Base-by-base conservation (phyloP, 108 stramenopile genomes). In the Cyclotella distinguenda region DNA sequence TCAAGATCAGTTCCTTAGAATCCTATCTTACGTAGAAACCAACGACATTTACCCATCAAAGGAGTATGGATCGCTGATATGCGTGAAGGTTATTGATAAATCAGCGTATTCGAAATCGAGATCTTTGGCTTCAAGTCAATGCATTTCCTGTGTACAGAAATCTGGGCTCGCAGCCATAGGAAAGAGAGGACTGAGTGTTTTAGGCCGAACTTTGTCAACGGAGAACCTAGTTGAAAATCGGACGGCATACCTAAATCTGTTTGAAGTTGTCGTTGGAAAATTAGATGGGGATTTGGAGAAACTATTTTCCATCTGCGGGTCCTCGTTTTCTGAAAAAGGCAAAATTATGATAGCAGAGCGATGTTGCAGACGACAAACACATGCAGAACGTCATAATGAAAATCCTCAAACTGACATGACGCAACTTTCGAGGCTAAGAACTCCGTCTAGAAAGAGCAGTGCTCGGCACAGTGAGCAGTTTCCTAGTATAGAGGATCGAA, bases 201-300 rank as follows among this genome's bases (percentile, higher is more conserved):
- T 74, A 19, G 83, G 82, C 6, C 86, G 76, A 72, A 67, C 87
- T 6, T 63, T 95, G 6, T 79, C 83, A 19, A 85, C 76, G 9
- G 94, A 92, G 62, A 89, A 74, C 28, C 59, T 92, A 4, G 62
- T 83, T 8, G 94, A 95, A 23, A 86, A 84, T 47, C 59, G 83
- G 39, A 61, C 43, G n/a, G 79, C 81, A 12, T 79, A 81, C 53
- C 68, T 92, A n/a, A 84, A 86, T 47, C 64, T 95, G 26, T 77
- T 93, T 52, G 81, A 81, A n/a, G 36, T 54, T 6, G 59, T 95
- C 11, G 45, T 89, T 1, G 64, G 64, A 36, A 86, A 82, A 54
- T 82, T 91, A 83, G 78, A 87, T 36, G 83, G 81, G 7, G 88
- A 88, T 66, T 66, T 83, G 35, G 71, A 81, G 18, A 83, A 82